Evolutionary conservation across 768 basidiomycete species (phyloP), one percentile per base, ranked within the genome.

Genomic region (Plicaturopsis crispa): DNA sequence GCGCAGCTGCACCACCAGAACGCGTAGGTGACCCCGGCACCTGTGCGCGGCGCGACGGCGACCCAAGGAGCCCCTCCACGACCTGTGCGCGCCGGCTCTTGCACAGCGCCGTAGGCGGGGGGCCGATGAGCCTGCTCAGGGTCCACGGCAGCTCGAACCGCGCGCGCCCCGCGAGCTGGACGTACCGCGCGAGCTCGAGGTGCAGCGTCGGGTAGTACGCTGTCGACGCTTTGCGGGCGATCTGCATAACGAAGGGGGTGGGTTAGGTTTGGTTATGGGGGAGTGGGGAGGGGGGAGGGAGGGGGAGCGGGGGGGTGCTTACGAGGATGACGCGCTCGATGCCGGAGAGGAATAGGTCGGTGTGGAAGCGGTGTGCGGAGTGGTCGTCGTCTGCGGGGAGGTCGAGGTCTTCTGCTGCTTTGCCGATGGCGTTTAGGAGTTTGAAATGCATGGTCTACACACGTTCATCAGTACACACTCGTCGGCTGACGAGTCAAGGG

Each of bases 131-230:
- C 33, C 88, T 73, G 23, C 80, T 78, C 23, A 93, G 68, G 6
- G 84, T 74, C 69, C 83, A 91, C 5, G 92, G 90, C 24, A 93
- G 56, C 48, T 87, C 81, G 48, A 78, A 84, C 23, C 79, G 79
- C 26, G 87, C 73, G 12, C 70, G 66, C 18, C 60, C 61, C 3
- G 82, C 78, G 44, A 78, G 70, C 1, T 72, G 66, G 46, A 97
- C 72, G 56, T 97, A 98, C 22, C 92, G 78, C 11, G 91, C 75
- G 36, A 99, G 66, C 59, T 99, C 94, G 28, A 98, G 80, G 59
- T 99, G 96, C 1, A 99, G 73, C 3, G 80, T 84, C 1, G 92
- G 90, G 58, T 99, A 99, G 60, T 96, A 97, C 10, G 84, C 80
- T 17, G 84, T 80, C 13, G 93, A 97, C 12, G 96, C 91, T 60